Evolutionary conservation across 805 yeast genomes (phyloP).

Genomic region (Metschnikowia gelsemii): DNA sequence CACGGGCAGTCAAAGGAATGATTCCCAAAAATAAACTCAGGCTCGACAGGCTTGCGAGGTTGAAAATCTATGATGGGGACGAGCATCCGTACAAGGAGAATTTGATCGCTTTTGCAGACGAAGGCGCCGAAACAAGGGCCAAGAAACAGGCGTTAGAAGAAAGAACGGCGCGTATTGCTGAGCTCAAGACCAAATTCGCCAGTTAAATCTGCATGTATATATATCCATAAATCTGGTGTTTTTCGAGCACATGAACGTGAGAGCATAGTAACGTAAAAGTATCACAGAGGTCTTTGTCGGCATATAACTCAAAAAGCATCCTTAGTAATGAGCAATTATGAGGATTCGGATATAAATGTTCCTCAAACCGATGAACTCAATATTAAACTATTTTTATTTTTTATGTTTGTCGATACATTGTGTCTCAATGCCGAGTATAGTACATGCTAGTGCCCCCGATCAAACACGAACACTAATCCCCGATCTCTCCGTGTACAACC

Average conservation of each 20-base stretch:
- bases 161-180: conserved; percentile 32
- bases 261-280: no score
- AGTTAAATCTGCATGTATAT: conserved; percentile 17
- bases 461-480: conserved; percentile 47
- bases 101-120: conserved; percentile 81
- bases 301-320: no score
- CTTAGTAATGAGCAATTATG: no score
- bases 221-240: no score
- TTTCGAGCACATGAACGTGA: no score
- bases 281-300: no score
- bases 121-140: conserved; percentile 52
- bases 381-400: neutral
- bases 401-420: neutral
- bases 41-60: conserved; percentile 72
- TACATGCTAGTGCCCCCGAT: conserved; percentile 8
- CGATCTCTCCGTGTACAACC: conserved; percentile 91
- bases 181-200: conserved; percentile 35
- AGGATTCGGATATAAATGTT: no score
- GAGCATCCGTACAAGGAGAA: conserved; percentile 85
- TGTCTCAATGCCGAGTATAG: conserved; percentile 10
- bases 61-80: conserved; percentile 84
- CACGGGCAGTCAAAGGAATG: conserved; percentile 93
- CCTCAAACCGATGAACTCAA: neutral
- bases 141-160: conserved; percentile 41
- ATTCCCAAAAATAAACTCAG: conserved; percentile 88